Percentiles rank a stretch among this genome's conserved stretches.
Conservation (phyloP, 306 rosid genomes). For the Lathyrus tuberosus region DNA sequence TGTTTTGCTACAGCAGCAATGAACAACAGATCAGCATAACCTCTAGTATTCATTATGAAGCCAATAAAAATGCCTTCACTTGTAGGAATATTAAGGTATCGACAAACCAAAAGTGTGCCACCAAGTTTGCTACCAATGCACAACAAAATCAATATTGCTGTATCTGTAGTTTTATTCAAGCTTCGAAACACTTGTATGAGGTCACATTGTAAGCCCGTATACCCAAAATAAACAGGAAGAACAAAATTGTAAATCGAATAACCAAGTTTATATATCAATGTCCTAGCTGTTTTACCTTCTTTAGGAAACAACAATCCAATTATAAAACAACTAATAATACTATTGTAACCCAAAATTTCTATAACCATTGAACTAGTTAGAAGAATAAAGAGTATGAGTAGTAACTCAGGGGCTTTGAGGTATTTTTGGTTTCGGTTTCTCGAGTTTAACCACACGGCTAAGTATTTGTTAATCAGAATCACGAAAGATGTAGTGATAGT, state of each 20-base stretch:
- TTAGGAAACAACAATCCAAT: slow-evolving; percentile 72
- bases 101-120: slow-evolving; percentile 71
- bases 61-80: slow-evolving; percentile 78
- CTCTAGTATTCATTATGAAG: slow-evolving; percentile 76
- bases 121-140: slow-evolving; percentile 72
- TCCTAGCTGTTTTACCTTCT: slow-evolving; percentile 87
- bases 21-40: slow-evolving; percentile 88
- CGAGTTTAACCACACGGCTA: slow-evolving; percentile 68
- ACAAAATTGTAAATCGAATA: slow-evolving; percentile 80
- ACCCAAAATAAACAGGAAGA: slow-evolving; percentile 86
- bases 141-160: slow-evolving; percentile 55
- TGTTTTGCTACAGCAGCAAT: slow-evolving; percentile 65
- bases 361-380: slow-evolving; percentile 62
- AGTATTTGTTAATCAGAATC: slow-evolving; percentile 45
- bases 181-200: slow-evolving; percentile 38
- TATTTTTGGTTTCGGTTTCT: slow-evolving; percentile 64
- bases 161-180: slow-evolving; percentile 21
- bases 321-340: slow-evolving; percentile 62
- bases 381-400: slow-evolving; percentile 59
- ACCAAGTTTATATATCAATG: slow-evolving; percentile 70
- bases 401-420: slow-evolving; percentile 66
- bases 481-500: not conserved
- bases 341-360: slow-evolving; percentile 60
- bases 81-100: slow-evolving; percentile 63
- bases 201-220: slow-evolving; percentile 80